Evolutionary conservation across 2,329 filamentous ascomycete species (phyloP).

Genomic region (Exophiala bonariae): DNA sequence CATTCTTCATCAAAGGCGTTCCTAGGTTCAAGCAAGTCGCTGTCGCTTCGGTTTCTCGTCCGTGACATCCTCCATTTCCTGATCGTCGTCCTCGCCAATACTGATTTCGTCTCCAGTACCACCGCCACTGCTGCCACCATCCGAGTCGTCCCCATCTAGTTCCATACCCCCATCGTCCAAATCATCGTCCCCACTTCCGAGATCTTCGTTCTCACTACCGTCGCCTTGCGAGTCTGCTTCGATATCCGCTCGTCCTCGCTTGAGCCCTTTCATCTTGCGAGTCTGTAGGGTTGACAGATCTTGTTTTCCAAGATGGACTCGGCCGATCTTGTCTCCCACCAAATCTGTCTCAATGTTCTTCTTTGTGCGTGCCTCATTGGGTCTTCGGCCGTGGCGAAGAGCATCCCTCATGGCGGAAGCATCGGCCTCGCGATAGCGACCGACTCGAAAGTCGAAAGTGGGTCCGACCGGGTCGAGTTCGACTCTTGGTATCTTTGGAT

Average conservation of each 20-base stretch:
- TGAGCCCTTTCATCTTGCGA: slow-evolving; percentile 98
- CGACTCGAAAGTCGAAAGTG: slow-evolving; percentile 85
- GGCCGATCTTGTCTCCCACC: slow-evolving; percentile 94
- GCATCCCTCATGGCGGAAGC: slow-evolving; percentile 81
- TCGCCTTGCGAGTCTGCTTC: slow-evolving; percentile 45
- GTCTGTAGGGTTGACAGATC: slow-evolving; percentile 86
- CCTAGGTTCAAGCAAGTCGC: slow-evolving; percentile 15
- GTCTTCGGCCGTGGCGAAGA: slow-evolving; percentile 77
- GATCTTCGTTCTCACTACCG: slow-evolving; percentile 23
- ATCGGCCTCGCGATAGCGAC: slow-evolving; percentile 77
- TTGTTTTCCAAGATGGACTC: slow-evolving; percentile 87
- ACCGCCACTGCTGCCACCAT: slow-evolving; percentile 17
- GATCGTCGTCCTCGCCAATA: slow-evolving; percentile 27
- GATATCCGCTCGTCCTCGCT: slow-evolving; percentile 69
- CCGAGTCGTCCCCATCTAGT: slow-evolving; percentile 41
- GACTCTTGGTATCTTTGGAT: slow-evolving; percentile 82
- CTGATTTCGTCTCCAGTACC: slow-evolving; percentile 27
- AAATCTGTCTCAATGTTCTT: slow-evolving; percentile 93
- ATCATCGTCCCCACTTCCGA: slow-evolving; percentile 26
- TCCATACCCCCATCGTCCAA: slow-evolving; percentile 27
- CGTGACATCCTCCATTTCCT: slow-evolving; percentile 23
- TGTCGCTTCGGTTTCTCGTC: slow-evolving; percentile 27
- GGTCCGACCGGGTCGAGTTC: slow-evolving; percentile 96
- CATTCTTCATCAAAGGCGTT: not conserved
- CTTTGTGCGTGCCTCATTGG: slow-evolving; percentile 65